Percentiles rank a stretch among this genome's conserved stretches.
These are phyloP conservation scores for Sordariomycetes sp. DNA, from an alignment of 2,329 filamentous ascomycete genomes.

Conservation along the genomic window DNA sequence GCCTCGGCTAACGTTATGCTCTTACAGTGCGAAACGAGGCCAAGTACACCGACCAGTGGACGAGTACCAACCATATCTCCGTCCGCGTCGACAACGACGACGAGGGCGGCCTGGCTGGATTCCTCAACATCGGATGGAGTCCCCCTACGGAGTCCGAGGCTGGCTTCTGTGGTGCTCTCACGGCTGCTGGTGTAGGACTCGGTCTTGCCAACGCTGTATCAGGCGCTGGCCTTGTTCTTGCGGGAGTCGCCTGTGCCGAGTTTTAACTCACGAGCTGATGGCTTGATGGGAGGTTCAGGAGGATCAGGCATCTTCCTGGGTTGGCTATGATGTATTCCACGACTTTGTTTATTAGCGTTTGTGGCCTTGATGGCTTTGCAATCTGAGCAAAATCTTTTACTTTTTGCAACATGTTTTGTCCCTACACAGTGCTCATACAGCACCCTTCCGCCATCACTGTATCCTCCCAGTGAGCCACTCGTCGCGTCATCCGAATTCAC, in stretches of 20 bases:
- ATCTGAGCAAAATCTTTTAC: too few relatives aligned
- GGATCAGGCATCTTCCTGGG: too few relatives aligned
- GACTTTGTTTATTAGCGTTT: not conserved
- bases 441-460: too few relatives aligned
- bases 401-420: too few relatives aligned
- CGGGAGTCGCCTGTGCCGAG: not conserved
- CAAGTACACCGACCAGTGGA: not conserved
- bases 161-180: not conserved
- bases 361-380: too few relatives aligned
- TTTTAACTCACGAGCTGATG: not conserved
- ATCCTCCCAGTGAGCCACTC: too few relatives aligned
- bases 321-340: not conserved
- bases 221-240: not conserved
- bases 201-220: not conserved
- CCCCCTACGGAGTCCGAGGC: not conserved
- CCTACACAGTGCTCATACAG: too few relatives aligned
- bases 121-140: not conserved
- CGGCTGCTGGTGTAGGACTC: not conserved
- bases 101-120: not conserved
- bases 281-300: not conserved
- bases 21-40: not conserved
- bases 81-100: constrained; percentile 1
- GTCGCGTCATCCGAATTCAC: too few relatives aligned
- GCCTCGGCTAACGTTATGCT: not conserved
- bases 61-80: not conserved